Base-by-base conservation (phyloP, 495 filamentous ascomycete species). In the Neurospora sp. region DNA sequence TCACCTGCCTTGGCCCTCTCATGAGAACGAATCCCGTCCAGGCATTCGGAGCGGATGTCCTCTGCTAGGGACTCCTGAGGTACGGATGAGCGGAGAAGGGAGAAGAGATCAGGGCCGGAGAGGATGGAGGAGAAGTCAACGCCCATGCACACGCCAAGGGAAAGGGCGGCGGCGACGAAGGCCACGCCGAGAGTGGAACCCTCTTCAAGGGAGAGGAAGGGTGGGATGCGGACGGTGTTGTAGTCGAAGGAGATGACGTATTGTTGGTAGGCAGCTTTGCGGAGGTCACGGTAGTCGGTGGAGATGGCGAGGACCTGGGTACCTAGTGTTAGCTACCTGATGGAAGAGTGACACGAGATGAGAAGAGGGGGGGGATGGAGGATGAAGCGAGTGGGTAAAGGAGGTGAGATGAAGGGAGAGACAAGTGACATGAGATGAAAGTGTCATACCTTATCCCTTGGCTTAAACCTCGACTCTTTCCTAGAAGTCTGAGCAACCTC, bases 241-340 rank as follows among this genome's bases (percentile, higher is more conserved):
- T 86, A 90, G 73, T 87, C 84, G 0, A 85, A 89, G 0, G 88
- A 85, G 12, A 91, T 83, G 37, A 88, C 85, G 77, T 91, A 92
- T 80, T 92, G 85, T 78, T 92, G 91, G 77, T 89, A 93, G 11
- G 89, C 86, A 0, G 89, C 86, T 79, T 91, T 91, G 39, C 90
- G 83, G 65, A 89, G 85, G 73, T 93, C 90, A 1, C 91, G 87
- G 77, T 92, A 92, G 79, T 93, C 90, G 37, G 90, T 93, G 8
- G 90, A 91, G 14, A 89, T 86, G 1, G 86, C 87, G 22, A 90
- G 83, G 9, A 92, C 81, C 80, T 31, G 27, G 27, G 27, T 31
- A n/a, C n/a, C n/a, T n/a, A 0, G 27, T 31, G 27, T 31, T 31
- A 31, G 27, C 27, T 31, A 31, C 3, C 27, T 31, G 27, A 31